Conservation (phyloP, 2,329 filamentous ascomycete genomes). For the Cucurbitaria berberidis region DNA sequence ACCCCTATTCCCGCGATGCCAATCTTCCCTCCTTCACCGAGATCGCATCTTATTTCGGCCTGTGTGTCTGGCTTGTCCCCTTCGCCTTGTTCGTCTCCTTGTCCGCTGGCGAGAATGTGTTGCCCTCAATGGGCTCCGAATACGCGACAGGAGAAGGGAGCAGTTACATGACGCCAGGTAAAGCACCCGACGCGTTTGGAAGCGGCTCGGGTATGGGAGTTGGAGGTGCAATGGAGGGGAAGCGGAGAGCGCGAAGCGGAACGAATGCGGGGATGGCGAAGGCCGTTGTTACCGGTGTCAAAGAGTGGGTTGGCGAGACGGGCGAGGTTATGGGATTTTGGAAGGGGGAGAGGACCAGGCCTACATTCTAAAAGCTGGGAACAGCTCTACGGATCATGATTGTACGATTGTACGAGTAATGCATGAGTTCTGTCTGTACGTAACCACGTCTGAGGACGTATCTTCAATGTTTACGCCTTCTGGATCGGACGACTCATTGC, state of each 20-base stretch:
- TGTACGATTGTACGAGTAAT: constrained; percentile 24
- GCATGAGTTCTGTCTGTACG: neutral
- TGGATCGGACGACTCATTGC: neutral
- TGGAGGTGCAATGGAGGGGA: constrained; percentile 31
- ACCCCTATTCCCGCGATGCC: constrained; percentile 66
- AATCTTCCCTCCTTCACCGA: constrained; percentile 84
- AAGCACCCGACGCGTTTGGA: constrained; percentile 39
- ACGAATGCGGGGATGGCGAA: constrained; percentile 63
- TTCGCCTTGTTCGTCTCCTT: constrained; percentile 95
- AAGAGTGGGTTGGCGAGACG: constrained; percentile 68
- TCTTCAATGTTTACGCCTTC: neutral
- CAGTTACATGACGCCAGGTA: constrained; percentile 55
- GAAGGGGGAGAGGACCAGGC: constrained; percentile 63
- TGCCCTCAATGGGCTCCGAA: constrained; percentile 88
- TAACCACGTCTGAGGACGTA: neutral
- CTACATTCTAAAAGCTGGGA: constrained; percentile 35
- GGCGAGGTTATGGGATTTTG: constrained; percentile 68
- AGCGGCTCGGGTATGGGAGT: constrained; percentile 41
- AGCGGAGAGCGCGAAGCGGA: constrained; percentile 56
- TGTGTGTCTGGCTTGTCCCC: constrained; percentile 96
- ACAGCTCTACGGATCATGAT: constrained; percentile 4
- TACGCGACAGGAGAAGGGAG: constrained; percentile 66
- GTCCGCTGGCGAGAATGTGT: constrained; percentile 90
- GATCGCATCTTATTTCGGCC: constrained; percentile 92
- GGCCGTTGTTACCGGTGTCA: constrained; percentile 64